Base-by-base conservation (phyloP, 352 stramenopile genomes). In the Phytophthora hybrid region DNA sequence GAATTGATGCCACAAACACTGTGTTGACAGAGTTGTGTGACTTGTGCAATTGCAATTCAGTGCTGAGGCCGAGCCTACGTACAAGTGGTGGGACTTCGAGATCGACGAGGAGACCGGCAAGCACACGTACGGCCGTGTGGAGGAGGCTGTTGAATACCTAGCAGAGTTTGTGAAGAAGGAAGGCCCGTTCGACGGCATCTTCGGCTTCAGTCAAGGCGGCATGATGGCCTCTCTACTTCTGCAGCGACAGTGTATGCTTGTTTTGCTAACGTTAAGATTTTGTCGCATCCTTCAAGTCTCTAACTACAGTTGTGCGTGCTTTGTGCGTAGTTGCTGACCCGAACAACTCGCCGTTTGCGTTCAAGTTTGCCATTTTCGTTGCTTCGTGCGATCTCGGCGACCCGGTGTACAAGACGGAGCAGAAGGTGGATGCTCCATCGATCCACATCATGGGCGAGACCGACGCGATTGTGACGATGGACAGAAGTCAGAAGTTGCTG, bases 381-480 rank as follows among this genome's bases (percentile, higher is more conserved):
- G 79, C 87, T 13, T 84, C 88, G 0, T 85, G 76, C 9, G 71
- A 77, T 18, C 60, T 71, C 34, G 69, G 66, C 4, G 74, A 79
- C 26, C 53, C 71, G 0, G 34, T 67, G n/a, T 81, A 72, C 59
- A 74, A 74, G 31, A 71, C 58, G 6, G 64, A 51, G 16, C 74
- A 89, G n/a, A 78, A 78, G 18, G 73, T 95, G 10, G 47, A 71
- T 21, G 67, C 93, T 11, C 89, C 89, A 10, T 87, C 89, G 39
- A 77, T 95, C n/a, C 89, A 95, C 55, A 78, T 95, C 52, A 94
- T 95, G 64, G 89, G 89, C 61, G 62, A 87, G 66, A 92, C 83
- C 18, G 89, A 95, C 59, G 83, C 75, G 4, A 82, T 95, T 5
- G 85, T 95, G 37, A 59, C 66, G 2, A 78, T 82, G 18, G 79